Evolutionary conservation across 2,329 filamentous ascomycete species (phyloP).

Genomic region (Esteya vermicola): DNA sequence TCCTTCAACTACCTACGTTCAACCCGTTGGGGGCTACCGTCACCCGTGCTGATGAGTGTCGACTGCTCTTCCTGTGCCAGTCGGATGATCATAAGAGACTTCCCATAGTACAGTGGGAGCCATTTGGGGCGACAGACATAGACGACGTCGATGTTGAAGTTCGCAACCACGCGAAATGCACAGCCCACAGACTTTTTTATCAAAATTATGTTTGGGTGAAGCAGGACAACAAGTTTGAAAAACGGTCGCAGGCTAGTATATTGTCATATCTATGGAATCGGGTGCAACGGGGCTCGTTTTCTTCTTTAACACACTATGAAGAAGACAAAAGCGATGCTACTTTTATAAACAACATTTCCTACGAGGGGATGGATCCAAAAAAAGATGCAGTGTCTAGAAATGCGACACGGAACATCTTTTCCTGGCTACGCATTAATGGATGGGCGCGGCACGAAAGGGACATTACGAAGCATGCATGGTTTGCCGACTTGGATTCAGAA

Average conservation of each 20-base stretch:
- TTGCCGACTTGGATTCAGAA: slow-evolving; percentile 11
- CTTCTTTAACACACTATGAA: neutral
- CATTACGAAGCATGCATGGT: slow-evolving; percentile 14
- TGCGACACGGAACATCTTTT: slow-evolving; percentile 16
- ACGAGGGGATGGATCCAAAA: slow-evolving; percentile 6
- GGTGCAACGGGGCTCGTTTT: neutral
- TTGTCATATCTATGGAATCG: neutral
- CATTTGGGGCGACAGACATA: slow-evolving; percentile 15
- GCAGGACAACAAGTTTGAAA: slow-evolving; percentile 3
- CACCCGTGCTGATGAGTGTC: slow-evolving; percentile 15
- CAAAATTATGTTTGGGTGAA: slow-evolving; percentile 12
- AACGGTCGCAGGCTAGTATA: neutral
- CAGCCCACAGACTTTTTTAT: slow-evolving; percentile 13
- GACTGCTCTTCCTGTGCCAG: slow-evolving; percentile 16
- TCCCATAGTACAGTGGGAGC: slow-evolving; percentile 16
- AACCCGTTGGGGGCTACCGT: slow-evolving; percentile 7
- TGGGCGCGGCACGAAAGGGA: slow-evolving; percentile 11
- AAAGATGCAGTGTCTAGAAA: slow-evolving; percentile 14
- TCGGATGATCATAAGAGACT: slow-evolving; percentile 10
- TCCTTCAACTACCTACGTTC: slow-evolving; percentile 14
- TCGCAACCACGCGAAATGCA: slow-evolving; percentile 13
- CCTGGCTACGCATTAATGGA: slow-evolving; percentile 15
- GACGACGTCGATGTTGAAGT: slow-evolving; percentile 17
- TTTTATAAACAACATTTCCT: slow-evolving; percentile 2
- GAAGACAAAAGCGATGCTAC: neutral